phyloP scores from a whole-genome alignment of 2,329 filamentous ascomycete species.

The Epichloe sibirici region DNA sequence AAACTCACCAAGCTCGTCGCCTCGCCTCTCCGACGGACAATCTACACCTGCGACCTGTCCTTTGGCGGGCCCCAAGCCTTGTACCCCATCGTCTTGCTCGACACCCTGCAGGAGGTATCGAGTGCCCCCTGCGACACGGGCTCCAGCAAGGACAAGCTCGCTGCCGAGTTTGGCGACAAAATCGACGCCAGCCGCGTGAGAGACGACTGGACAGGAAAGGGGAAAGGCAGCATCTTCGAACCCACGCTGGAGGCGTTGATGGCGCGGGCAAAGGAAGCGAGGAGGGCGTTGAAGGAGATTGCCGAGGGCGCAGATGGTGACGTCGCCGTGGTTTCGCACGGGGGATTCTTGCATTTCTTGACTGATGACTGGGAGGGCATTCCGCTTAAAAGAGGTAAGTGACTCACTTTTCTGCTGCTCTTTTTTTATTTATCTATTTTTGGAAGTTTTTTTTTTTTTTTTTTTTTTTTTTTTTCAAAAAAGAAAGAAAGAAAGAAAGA shows the following conservation, averaged over 20 bases:
- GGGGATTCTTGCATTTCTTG: slow-evolving; percentile 73
- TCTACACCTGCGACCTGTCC: slow-evolving; percentile 61
- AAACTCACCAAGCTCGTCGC: slow-evolving; percentile 59
- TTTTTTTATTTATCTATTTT: background rate
- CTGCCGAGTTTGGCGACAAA: slow-evolving; percentile 44
- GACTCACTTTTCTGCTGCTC: background rate
- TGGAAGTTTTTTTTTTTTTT: no score
- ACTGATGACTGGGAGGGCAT: slow-evolving; percentile 68
- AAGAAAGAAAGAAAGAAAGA: background rate
- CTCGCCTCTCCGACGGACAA: slow-evolving; percentile 68
- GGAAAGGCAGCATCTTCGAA: slow-evolving; percentile 28
- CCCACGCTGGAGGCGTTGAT: slow-evolving; percentile 41
- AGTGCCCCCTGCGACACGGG: slow-evolving; percentile 68
- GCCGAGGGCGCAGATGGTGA: slow-evolving; percentile 38
- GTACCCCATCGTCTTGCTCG: slow-evolving; percentile 49
- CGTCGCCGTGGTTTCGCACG: slow-evolving; percentile 69
- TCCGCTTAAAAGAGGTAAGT: slow-evolving; percentile 27
- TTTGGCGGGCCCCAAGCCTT: slow-evolving; percentile 42
- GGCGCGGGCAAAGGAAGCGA: slow-evolving; percentile 46
- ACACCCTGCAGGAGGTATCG: slow-evolving; percentile 68
- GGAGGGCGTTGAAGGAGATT: slow-evolving; percentile 43
- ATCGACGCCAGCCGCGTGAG: slow-evolving; percentile 53
- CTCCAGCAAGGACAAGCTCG: slow-evolving; percentile 39
- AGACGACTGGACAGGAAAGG: slow-evolving; percentile 62
- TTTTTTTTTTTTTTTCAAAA: no score